These are phyloP conservation scores for Bipolaris zeicola DNA, from an alignment of 2,329 filamentous ascomycete genomes.

Conservation along the genomic window DNA sequence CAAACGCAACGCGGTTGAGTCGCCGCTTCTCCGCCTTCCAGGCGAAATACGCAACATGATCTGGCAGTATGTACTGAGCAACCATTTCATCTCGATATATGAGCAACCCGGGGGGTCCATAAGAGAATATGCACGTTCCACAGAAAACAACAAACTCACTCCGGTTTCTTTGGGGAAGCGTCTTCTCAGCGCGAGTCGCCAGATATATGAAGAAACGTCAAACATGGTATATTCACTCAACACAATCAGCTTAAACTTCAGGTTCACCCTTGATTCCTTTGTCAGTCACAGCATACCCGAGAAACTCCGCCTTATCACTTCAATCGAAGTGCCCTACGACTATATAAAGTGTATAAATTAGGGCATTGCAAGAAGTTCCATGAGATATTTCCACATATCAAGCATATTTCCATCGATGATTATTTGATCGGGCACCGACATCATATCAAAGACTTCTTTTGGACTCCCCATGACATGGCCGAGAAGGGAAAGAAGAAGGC, in stretches of 20 bases:
- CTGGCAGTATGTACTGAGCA: slow-evolving; percentile 8
- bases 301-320: slow-evolving; percentile 14
- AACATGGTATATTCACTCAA: slow-evolving; percentile 15
- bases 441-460: too few species aligned
- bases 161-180: background rate
- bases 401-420: slow-evolving; percentile 2
- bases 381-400: slow-evolving; percentile 17
- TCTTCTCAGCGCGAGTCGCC: slow-evolving; percentile 15
- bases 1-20: slow-evolving; percentile 13
- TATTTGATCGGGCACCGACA: too few species aligned
- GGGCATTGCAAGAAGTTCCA: slow-evolving; percentile 11
- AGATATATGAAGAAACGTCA: slow-evolving; percentile 17
- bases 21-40: slow-evolving; percentile 21
- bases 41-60: slow-evolving; percentile 22
- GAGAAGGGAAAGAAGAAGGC: too few species aligned
- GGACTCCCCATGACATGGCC: too few species aligned
- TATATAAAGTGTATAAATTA: slow-evolving; percentile 15
- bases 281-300: slow-evolving; percentile 12
- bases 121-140: too few species aligned
- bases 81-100: background rate
- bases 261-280: slow-evolving; percentile 10
- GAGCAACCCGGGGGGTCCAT: background rate
- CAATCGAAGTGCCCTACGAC: slow-evolving; percentile 12
- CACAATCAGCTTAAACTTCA: slow-evolving; percentile 10
- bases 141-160: background rate